These are phyloP conservation scores for Angomonas ambiguus DNA, from an alignment of 208 protist species.

Conservation along the genomic window DNA sequence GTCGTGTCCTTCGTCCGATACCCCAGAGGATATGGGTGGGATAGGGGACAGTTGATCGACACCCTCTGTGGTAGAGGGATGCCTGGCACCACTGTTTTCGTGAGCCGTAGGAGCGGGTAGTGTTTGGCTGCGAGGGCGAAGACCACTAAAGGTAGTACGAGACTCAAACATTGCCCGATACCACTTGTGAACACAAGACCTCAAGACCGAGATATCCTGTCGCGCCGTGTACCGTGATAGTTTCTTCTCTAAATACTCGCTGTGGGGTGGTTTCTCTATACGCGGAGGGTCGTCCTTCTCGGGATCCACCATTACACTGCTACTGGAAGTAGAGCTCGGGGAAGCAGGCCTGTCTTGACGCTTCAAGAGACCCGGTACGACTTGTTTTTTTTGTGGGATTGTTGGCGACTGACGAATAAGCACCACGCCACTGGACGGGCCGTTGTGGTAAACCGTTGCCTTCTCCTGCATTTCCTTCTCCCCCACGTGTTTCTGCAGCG, in stretches of 20 bases:
- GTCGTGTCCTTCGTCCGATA: too few relatives aligned
- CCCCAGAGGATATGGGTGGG: background rate
- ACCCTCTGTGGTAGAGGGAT: too few relatives aligned
- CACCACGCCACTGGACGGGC: background rate
- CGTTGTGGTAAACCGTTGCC: background rate
- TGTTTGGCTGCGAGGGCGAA: background rate
- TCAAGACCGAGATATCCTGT: conserved; percentile 20
- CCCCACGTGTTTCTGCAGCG: too few relatives aligned
- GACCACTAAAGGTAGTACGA: background rate
- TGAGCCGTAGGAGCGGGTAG: background rate
- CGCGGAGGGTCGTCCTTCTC: background rate
- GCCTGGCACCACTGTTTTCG: background rate
- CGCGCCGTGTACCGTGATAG: background rate
- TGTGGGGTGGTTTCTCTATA: background rate
- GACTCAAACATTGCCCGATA: conserved; percentile 39
- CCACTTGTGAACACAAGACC: conserved; percentile 35
- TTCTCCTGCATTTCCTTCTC: conserved; percentile 1
- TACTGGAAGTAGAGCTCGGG: background rate
- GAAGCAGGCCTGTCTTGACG: too few relatives aligned
- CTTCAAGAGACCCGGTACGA: too few relatives aligned
- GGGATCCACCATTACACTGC: background rate
- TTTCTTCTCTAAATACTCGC: background rate
- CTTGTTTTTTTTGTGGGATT: too few relatives aligned
- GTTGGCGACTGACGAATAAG: background rate
- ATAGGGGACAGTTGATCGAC: background rate